Conservation (phyloP, 2,329 filamentous ascomycete species). For the Botrytis pseudocinerea region DNA sequence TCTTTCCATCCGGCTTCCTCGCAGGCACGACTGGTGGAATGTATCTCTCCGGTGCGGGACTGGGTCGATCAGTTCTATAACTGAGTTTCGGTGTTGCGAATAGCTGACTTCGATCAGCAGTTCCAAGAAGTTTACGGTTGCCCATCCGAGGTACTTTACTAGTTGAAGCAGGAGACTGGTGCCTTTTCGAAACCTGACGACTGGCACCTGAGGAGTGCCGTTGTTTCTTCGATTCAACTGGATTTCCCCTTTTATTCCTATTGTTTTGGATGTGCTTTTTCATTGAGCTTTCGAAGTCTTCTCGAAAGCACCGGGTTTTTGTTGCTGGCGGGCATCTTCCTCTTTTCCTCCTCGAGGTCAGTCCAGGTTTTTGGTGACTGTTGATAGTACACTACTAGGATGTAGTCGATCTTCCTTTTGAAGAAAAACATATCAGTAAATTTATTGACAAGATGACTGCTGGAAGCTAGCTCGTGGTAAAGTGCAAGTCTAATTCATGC, state of each 20-base stretch:
- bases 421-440: not conserved
- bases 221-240: not conserved
- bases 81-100: not conserved
- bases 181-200: not conserved
- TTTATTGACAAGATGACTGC: not conserved
- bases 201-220: not conserved
- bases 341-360: not conserved
- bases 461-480: not conserved
- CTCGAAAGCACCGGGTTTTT: not conserved
- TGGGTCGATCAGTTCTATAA: not conserved
- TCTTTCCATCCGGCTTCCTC: not conserved
- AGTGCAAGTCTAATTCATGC: not conserved
- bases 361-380: not conserved
- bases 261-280: not conserved
- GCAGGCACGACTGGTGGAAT: not conserved
- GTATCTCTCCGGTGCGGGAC: not conserved
- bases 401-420: not conserved
- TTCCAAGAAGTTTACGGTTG: not conserved
- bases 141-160: too few relatives aligned
- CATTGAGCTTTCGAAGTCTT: not conserved
- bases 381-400: not conserved
- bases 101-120: not conserved
- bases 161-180: not conserved
- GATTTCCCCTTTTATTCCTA: not conserved
- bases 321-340: not conserved